These are phyloP conservation scores for Guadua angustifolia DNA, from an alignment of 176 grass and related monocot genomes.

Conservation along the genomic window DNA sequence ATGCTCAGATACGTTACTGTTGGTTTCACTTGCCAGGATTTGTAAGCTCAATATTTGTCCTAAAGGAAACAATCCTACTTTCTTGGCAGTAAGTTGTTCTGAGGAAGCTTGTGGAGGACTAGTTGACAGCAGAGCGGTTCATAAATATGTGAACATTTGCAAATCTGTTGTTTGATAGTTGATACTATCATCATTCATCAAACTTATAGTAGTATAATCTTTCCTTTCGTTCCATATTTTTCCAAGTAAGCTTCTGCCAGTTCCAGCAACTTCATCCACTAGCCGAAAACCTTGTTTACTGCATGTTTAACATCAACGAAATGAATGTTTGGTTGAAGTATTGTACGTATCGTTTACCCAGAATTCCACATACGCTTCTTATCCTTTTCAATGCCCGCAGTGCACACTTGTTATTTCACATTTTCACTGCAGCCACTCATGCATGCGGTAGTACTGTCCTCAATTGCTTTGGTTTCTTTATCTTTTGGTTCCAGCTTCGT, in stretches of 20 bases:
- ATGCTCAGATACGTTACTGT: background rate
- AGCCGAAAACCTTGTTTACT: background rate
- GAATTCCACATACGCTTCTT: background rate
- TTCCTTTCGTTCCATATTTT: background rate
- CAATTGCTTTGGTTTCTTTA: background rate
- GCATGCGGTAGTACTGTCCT: background rate
- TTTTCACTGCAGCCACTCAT: too few species aligned
- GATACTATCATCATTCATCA: background rate
- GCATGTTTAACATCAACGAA: background rate
- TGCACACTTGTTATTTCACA: background rate
- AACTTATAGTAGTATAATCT: background rate
- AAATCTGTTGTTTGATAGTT: background rate
- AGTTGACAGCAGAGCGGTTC: background rate
- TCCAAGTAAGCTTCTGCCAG: background rate
- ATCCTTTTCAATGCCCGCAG: background rate
- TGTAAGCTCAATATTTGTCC: background rate
- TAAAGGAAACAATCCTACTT: background rate
- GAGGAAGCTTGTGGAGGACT: slow-evolving; percentile 13
- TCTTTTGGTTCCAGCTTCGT: background rate
- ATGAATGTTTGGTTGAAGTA: background rate
- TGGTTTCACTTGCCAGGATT: background rate
- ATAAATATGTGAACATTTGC: background rate
- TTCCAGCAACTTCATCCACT: background rate
- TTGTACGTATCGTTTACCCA: background rate
- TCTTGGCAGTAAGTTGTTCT: background rate